Percentiles rank a stretch among this genome's conserved stretches.
phyloP scores from a whole-genome alignment of 108 stramenopile genomes.

The Conticribra guillardii region DNA sequence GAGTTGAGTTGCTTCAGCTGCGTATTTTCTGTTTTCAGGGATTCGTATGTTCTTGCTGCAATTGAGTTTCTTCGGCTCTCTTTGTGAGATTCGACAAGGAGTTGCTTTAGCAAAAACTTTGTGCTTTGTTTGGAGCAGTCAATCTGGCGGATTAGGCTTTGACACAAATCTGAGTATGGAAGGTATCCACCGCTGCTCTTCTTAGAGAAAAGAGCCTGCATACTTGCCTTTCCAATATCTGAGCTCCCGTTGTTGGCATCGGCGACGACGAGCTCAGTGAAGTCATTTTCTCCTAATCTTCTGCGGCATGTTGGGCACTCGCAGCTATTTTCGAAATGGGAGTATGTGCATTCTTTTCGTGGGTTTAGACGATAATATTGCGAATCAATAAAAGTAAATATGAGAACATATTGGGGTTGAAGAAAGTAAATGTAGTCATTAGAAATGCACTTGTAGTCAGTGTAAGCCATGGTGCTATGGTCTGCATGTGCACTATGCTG shows the following conservation, averaged over 20 bases:
- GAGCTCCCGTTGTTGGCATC: slow-evolving; percentile 52
- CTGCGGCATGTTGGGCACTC: slow-evolving; percentile 66
- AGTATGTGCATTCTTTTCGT: slow-evolving; percentile 86
- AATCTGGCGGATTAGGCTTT: slow-evolving; percentile 51
- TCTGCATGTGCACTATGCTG: too few species aligned
- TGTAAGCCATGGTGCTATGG: too few species aligned
- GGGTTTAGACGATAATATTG: not conserved
- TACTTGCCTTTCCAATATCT: slow-evolving; percentile 52
- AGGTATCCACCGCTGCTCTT: slow-evolving; percentile 48
- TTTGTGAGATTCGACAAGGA: slow-evolving; percentile 59
- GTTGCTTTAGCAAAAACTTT: slow-evolving; percentile 76
- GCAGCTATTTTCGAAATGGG: slow-evolving; percentile 67
- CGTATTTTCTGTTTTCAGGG: slow-evolving; percentile 56
- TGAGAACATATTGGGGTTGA: not conserved
- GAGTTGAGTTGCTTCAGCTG: slow-evolving; percentile 58
- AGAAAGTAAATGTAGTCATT: slow-evolving; percentile 1
- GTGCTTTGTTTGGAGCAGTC: slow-evolving; percentile 54
- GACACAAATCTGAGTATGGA: slow-evolving; percentile 40
- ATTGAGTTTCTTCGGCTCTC: slow-evolving; percentile 29
- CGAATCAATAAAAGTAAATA: not conserved
- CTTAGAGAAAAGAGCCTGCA: slow-evolving; percentile 53
- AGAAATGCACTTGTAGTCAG: too few species aligned
- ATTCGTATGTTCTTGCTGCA: slow-evolving; percentile 46
- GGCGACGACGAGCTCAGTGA: slow-evolving; percentile 74
- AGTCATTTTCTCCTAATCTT: slow-evolving; percentile 65